These are phyloP conservation scores for Desmodesmus armatus DNA, from an alignment of 139 green algal species.

Conservation along the genomic window DNA sequence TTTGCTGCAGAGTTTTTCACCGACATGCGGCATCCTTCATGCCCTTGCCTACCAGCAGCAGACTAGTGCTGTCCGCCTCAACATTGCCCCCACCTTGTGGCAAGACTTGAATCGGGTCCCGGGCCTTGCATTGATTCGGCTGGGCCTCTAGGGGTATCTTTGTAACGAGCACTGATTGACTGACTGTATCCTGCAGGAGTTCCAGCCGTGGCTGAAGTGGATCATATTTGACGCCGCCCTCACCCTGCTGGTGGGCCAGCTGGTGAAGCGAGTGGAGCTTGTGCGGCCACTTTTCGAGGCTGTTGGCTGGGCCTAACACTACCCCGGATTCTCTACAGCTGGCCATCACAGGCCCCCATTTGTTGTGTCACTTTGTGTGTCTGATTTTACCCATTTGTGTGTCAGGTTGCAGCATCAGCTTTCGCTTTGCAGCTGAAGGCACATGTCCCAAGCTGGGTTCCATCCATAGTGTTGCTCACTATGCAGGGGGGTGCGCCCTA, in stretches of 20 bases:
- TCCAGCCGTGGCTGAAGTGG: slow-evolving; percentile 46
- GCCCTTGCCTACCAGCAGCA: background rate
- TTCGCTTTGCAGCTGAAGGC: background rate
- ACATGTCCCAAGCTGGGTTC: background rate
- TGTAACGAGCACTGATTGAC: background rate
- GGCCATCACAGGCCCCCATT: background rate
- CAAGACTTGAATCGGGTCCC: background rate
- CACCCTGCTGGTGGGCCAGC: slow-evolving; percentile 8
- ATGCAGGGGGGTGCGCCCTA: too few relatives aligned
- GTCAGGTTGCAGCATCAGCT: background rate
- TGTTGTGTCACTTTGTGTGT: background rate
- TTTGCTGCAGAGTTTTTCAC: background rate
- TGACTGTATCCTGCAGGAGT: slow-evolving; percentile 20
- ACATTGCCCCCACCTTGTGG: background rate
- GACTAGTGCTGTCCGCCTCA: background rate
- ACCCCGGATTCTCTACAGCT: background rate
- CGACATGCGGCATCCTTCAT: background rate
- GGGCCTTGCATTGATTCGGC: background rate
- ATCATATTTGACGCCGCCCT: slow-evolving; percentile 37
- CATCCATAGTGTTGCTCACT: background rate
- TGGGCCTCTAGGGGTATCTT: background rate
- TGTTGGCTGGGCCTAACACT: slow-evolving; percentile 37
- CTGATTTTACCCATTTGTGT: background rate
- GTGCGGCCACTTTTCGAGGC: slow-evolving; percentile 20
- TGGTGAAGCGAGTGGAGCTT: slow-evolving; percentile 5